phyloP scores from a whole-genome alignment of 805 yeast species.

The Saccharomyces kudriavzevii region DNA sequence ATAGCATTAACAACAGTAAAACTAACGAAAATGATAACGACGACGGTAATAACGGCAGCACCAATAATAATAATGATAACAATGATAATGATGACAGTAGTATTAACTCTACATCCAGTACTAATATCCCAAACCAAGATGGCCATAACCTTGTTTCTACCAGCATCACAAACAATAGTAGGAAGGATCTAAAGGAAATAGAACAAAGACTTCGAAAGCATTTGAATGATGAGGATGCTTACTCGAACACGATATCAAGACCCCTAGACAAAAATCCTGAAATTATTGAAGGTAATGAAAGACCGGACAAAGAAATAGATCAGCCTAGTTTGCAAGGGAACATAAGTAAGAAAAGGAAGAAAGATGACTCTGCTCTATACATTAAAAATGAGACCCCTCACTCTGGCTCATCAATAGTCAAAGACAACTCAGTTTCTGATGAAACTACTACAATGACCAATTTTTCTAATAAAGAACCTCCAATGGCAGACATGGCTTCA shows the following conservation, averaged over 20 bases:
- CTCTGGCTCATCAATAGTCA: neutral
- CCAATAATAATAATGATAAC: conserved; percentile 5
- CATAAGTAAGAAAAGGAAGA: neutral
- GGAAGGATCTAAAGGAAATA: neutral
- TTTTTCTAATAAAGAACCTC: neutral
- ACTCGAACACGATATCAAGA: neutral
- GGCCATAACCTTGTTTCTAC: neutral
- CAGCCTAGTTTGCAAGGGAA: neutral
- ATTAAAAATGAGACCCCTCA: neutral
- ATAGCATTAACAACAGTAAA: conserved; percentile 3
- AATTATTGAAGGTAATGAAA: neutral
- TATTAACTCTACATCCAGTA: neutral
- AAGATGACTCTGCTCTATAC: neutral
- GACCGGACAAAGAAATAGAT: neutral
- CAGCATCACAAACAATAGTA: neutral
- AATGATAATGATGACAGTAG: conserved; percentile 3
- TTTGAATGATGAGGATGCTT: conserved; percentile 3
- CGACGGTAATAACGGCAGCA: neutral
- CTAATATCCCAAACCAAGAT: neutral
- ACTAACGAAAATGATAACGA: conserved; percentile 2
- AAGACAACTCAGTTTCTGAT: neutral
- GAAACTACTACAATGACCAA: neutral
- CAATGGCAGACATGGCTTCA: neutral
- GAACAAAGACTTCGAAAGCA: conserved; percentile 6
- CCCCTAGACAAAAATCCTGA: neutral